Evolutionary conservation across 768 basidiomycete species (phyloP).

Genomic region (Boletus rubescentipes): DNA sequence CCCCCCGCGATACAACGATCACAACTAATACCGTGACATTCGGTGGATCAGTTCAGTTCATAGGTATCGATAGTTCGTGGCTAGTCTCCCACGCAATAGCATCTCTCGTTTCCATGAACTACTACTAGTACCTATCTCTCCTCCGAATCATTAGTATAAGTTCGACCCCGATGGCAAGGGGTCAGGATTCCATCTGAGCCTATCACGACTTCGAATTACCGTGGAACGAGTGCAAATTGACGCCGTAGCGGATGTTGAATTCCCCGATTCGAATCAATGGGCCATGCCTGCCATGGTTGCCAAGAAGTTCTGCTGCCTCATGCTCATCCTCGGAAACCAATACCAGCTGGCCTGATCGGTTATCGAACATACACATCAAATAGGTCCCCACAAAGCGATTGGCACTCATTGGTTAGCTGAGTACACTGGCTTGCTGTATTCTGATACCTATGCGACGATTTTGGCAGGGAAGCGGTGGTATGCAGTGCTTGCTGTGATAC

Average conservation of each 20-base stretch:
- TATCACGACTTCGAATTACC: not conserved
- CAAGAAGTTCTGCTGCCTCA: not conserved
- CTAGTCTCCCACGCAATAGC: not conserved
- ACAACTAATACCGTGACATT: not conserved
- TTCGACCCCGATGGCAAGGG: not conserved
- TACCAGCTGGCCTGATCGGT: not conserved
- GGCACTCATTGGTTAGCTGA: not conserved
- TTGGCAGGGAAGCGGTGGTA: conserved; percentile 7
- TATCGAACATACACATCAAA: not conserved
- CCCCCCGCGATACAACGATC: too few relatives aligned
- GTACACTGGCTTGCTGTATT: not conserved
- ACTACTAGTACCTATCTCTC: not conserved
- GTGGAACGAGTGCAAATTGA: not conserved
- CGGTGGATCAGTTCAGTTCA: too few relatives aligned
- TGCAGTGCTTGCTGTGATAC: conserved; percentile 20
- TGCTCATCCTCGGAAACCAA: not conserved
- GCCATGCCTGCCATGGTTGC: not conserved
- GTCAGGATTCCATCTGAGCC: not conserved
- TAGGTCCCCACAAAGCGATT: not conserved
- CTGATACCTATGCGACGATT: conserved; percentile 2
- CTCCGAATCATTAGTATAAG: not conserved
- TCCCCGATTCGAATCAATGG: not conserved
- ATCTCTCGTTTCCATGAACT: not conserved
- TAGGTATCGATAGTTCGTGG: too few relatives aligned
- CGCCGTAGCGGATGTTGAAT: not conserved